Evolutionary conservation across 352 stramenopile genomes (phyloP), one percentile per base, ranked within the genome.

Genomic region (Plasmopara halstedii): DNA sequence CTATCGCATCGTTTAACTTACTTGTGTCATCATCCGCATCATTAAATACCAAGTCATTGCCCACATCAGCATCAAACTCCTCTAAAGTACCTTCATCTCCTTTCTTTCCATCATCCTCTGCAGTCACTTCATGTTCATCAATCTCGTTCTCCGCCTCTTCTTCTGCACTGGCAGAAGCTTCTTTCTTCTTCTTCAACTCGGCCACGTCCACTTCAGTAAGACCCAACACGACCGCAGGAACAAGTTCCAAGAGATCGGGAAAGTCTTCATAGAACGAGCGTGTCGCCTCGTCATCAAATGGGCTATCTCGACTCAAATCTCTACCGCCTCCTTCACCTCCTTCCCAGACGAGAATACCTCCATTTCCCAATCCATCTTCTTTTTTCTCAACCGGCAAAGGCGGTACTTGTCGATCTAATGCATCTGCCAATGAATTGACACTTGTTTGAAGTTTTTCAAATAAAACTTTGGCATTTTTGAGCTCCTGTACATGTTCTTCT

Each of bases 241-340:
- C 88, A 3, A 96, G 84, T 33, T 94, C 88, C 7, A 98, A 68
- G 22, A 98, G 67, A 59, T 98, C 90, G 10, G 96, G 95, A 43
- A 98, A 59, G 62, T 98, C 94, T 64, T 97, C 89, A 58, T 99
- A 99, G 73, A 99, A 98, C 4, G 77, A 82, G 2, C 92, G 82
- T 26, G 88, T 97, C 42, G 97, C 93, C 61, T 98, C 92, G 51
- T 98, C 94, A 52, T 98, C 94, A 50, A 98, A 98, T 2, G 94
- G 87, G n/a, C 73, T 73, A 63, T 95, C 59, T 72, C 70, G 60
- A 48, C 74, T 59, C 70, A 95, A 40, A 66, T 89, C 48, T 64
- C 69, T 54, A 0, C 62, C 50, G 46, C 64, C 71, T 73, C 90
- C 77, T 35, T 88, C 77, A 33, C 64, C 67, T 2, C 69, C 71